Evolutionary conservation across 2,329 filamentous ascomycete species (phyloP).

Genomic region (Rutstroemia sp.): DNA sequence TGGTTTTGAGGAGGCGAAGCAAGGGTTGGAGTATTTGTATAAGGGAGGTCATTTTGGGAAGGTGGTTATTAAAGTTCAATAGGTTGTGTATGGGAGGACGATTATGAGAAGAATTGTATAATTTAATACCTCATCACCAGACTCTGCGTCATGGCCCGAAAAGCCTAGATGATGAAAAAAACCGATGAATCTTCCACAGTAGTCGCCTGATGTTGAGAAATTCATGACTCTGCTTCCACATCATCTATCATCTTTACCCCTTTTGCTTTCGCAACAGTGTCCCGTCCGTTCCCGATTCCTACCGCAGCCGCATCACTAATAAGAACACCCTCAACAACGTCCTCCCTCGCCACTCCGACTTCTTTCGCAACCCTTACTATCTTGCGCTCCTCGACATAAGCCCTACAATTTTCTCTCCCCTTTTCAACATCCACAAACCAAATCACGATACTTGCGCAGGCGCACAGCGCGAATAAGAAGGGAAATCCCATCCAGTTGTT

Average conservation of each 20-base stretch:
- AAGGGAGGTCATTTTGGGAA: constrained; percentile 43
- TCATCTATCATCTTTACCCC: not conserved
- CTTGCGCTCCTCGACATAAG: constrained; percentile 32
- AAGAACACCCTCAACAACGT: constrained; percentile 16
- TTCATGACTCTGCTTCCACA: not conserved
- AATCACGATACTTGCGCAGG: constrained; percentile 32
- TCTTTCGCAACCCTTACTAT: constrained; percentile 26
- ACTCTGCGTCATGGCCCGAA: too few relatives aligned
- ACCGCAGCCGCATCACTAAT: not conserved
- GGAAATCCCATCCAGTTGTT: constrained; percentile 39
- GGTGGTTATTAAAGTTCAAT: constrained; percentile 26
- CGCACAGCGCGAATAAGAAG: constrained; percentile 34
- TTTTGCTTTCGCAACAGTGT: not conserved
- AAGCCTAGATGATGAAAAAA: too few relatives aligned
- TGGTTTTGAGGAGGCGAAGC: constrained; percentile 37
- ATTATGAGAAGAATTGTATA: not conserved
- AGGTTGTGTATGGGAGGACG: not conserved
- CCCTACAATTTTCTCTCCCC: constrained; percentile 32
- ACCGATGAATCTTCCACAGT: not conserved
- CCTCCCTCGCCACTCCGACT: constrained; percentile 19
- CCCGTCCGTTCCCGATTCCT: not conserved
- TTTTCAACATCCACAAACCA: constrained; percentile 35
- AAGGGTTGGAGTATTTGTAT: constrained; percentile 42
- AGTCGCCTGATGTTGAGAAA: too few relatives aligned
- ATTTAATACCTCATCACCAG: too few relatives aligned